Conservation (phyloP, 352 stramenopile species). For the Phytopythium oedochilum region DNA sequence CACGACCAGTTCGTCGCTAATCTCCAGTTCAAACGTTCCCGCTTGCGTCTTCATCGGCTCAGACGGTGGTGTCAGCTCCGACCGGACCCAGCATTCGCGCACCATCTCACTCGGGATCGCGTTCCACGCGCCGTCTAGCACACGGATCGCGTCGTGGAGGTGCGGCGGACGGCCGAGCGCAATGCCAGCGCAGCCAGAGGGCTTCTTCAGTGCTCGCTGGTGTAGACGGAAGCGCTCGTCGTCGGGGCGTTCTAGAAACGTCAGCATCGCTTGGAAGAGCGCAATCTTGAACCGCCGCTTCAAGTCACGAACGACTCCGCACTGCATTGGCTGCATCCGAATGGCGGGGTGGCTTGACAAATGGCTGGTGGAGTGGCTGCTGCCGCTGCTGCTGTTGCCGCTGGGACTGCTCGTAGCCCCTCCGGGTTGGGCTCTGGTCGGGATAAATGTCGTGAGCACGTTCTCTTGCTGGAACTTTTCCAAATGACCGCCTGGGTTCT, state of each 20-base stretch:
- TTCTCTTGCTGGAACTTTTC: constrained; percentile 29
- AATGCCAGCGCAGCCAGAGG: constrained; percentile 22
- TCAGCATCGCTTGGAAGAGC: constrained; percentile 40
- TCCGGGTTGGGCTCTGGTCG: constrained; percentile 9
- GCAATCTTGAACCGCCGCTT: constrained; percentile 49
- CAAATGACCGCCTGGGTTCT: constrained; percentile 39
- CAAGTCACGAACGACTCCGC: constrained; percentile 32
- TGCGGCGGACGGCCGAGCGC: constrained; percentile 31
- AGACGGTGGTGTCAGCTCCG: constrained; percentile 12
- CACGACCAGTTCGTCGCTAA: constrained; percentile 32
- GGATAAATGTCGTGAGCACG: constrained; percentile 34
- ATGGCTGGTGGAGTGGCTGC: background rate
- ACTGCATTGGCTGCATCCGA: constrained; percentile 28
- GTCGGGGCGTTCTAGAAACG: constrained; percentile 29
- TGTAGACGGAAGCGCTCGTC: constrained; percentile 36
- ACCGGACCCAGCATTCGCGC: constrained; percentile 25
- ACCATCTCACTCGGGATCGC: constrained; percentile 18
- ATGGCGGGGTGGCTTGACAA: constrained; percentile 3
- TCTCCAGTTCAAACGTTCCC: constrained; percentile 2
- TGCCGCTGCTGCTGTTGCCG: background rate
- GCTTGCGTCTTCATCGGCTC: background rate
- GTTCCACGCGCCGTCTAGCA: constrained; percentile 37
- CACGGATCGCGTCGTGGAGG: constrained; percentile 35
- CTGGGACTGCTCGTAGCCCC: background rate
- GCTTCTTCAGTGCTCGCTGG: constrained; percentile 36